A percentile compares a stretch with the other conserved stretches of the same genome.
Evolutionary conservation across 805 yeast species (phyloP).

Genomic region (Scheffersomyces ergatensis): DNA sequence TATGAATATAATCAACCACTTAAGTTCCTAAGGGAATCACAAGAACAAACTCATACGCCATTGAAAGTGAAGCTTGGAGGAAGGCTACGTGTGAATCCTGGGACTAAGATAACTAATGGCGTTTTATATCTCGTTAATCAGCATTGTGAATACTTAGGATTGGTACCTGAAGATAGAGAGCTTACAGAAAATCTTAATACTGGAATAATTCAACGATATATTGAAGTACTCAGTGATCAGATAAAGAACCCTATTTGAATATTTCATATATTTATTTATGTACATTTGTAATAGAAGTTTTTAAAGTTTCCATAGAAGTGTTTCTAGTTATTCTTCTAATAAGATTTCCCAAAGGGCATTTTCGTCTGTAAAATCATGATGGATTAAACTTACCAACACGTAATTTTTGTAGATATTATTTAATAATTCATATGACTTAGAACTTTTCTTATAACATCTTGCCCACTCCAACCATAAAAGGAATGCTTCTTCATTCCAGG

Average conservation of each 20-base stretch:
- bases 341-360: slow-evolving; percentile 74
- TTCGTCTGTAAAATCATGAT: slow-evolving; percentile 77
- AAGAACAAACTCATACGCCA: slow-evolving; percentile 20
- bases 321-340: slow-evolving; percentile 31
- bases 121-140: slow-evolving; percentile 33
- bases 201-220: slow-evolving; percentile 35
- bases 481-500: slow-evolving; percentile 97
- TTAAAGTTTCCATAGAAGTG: slow-evolving; percentile 4
- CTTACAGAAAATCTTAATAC: slow-evolving; percentile 28
- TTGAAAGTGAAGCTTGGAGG: slow-evolving; percentile 54
- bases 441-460: slow-evolving; percentile 61
- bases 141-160: slow-evolving; percentile 32
- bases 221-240: slow-evolving; percentile 33
- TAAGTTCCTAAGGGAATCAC: slow-evolving; percentile 39
- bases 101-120: slow-evolving; percentile 48
- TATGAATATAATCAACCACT: slow-evolving; percentile 52
- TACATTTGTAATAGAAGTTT: too few species aligned
- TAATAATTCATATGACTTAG: slow-evolving; percentile 60
- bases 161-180: slow-evolving; percentile 18
- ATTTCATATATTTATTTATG: background rate
- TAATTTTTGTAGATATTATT: slow-evolving; percentile 59
- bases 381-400: slow-evolving; percentile 78
- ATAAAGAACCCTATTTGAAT: too few species aligned
- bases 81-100: slow-evolving; percentile 48
- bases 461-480: slow-evolving; percentile 92